Percentiles rank a stretch among this genome's conserved stretches.
These are phyloP conservation scores for Amesomyces nigricolor DNA, from an alignment of 2,329 filamentous ascomycete genomes.

Conservation along the genomic window DNA sequence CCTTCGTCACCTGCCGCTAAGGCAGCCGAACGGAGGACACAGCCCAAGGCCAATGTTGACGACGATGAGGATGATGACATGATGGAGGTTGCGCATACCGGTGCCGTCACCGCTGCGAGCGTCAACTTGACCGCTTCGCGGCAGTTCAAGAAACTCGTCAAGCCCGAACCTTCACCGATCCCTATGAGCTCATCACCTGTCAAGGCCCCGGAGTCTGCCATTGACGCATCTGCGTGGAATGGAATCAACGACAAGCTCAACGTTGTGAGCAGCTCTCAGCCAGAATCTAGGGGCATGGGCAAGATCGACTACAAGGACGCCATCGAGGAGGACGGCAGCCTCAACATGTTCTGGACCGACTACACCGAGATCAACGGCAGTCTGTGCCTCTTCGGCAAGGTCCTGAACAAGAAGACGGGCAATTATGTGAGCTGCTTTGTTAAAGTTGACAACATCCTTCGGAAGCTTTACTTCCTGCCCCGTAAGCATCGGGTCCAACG, in stretches of 20 bases:
- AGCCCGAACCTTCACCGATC: conserved; percentile 60
- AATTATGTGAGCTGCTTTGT: conserved; percentile 86
- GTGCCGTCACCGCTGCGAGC: conserved; percentile 60
- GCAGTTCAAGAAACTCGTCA: conserved; percentile 68
- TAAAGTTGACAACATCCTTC: conserved; percentile 88
- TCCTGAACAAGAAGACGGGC: conserved; percentile 77
- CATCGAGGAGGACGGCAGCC: conserved; percentile 86
- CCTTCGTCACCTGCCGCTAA: conserved; percentile 84
- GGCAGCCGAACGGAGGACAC: conserved; percentile 65
- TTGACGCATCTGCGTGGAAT: conserved; percentile 86
- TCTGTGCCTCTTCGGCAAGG: conserved; percentile 92
- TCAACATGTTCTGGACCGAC: conserved; percentile 96
- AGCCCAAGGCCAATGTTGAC: conserved; percentile 41
- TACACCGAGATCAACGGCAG: conserved; percentile 90
- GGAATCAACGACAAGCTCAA: conserved; percentile 80
- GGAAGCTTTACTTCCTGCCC: conserved; percentile 90
- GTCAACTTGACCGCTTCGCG: conserved; percentile 82
- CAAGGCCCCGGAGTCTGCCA: conserved; percentile 50
- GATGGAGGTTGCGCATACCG: conserved; percentile 81
- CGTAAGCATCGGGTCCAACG: conserved; percentile 54
- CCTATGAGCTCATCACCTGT: conserved; percentile 73
- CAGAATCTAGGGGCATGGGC: conserved; percentile 60
- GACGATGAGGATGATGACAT: conserved; percentile 74
- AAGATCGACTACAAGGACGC: conserved; percentile 81
- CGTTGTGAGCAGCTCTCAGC: conserved; percentile 67